These are phyloP conservation scores for Wickerhamiella infanticola DNA, from an alignment of 1,139 yeast species.

Conservation along the genomic window DNA sequence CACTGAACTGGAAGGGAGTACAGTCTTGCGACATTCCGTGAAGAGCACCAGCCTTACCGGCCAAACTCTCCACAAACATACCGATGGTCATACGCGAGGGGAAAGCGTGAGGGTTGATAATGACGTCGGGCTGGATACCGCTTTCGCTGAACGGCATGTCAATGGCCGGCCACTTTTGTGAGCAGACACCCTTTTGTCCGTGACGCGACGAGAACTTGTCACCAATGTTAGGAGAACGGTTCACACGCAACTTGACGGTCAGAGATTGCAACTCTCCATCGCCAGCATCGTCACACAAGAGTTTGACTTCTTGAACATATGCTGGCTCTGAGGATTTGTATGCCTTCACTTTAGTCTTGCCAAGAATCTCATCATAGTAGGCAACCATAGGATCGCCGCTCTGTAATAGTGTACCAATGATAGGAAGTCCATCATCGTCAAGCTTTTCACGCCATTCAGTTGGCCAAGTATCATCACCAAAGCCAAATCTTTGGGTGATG, in stretches of 20 bases:
- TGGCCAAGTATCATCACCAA: slow-evolving; percentile 89
- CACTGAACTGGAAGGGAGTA: slow-evolving; percentile 91
- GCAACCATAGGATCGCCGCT: slow-evolving; percentile 97
- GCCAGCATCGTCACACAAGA: slow-evolving; percentile 69
- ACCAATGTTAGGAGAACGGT: slow-evolving; percentile 90
- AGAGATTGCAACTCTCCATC: slow-evolving; percentile 71
- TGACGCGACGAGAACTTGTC: slow-evolving; percentile 97
- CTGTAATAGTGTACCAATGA: slow-evolving; percentile 70
- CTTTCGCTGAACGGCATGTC: slow-evolving; percentile 96
- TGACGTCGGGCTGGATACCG: slow-evolving; percentile 95
- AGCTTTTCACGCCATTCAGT: slow-evolving; percentile 73
- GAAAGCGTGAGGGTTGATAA: slow-evolving; percentile 97
- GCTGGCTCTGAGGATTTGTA: slow-evolving; percentile 94
- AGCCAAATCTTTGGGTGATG: slow-evolving; percentile 85
- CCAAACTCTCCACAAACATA: slow-evolving; percentile 95
- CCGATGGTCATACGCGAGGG: slow-evolving; percentile 99
- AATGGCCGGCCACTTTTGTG: slow-evolving; percentile 92
- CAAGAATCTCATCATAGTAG: slow-evolving; percentile 76
- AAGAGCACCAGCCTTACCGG: slow-evolving; percentile 96
- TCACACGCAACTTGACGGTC: slow-evolving; percentile 78
- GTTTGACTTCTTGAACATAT: slow-evolving; percentile 85
- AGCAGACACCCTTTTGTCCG: slow-evolving; percentile 99
- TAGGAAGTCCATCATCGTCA: slow-evolving; percentile 88
- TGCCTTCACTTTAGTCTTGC: slow-evolving; percentile 81
- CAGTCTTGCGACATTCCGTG: slow-evolving; percentile 97